These are phyloP conservation scores for Fusarium chaquense DNA, from an alignment of 2,329 filamentous ascomycete genomes.

Conservation along the genomic window DNA sequence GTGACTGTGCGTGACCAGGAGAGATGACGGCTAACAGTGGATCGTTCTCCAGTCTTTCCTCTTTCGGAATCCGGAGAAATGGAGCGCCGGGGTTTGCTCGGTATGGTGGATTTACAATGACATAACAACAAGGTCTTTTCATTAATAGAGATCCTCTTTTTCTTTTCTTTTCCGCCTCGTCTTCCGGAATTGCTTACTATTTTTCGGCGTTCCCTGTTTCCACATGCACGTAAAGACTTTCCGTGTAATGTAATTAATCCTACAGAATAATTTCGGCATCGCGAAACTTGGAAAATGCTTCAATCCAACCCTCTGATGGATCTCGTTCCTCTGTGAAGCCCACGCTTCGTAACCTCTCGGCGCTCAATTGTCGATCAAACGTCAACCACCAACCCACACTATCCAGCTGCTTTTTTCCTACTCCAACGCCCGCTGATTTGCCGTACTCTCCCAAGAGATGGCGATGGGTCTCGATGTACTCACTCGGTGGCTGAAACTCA, in stretches of 20 bases:
- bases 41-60: not conserved
- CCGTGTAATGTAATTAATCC: too few species aligned
- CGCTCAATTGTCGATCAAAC: conserved; percentile 61
- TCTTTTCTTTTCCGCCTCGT: not conserved
- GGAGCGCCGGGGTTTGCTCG: conserved; percentile 25
- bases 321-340: conserved; percentile 56
- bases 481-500: not conserved
- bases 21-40: conserved; percentile 35
- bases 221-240: not conserved
- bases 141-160: not conserved
- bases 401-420: conserved; percentile 55
- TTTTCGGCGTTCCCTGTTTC: not conserved
- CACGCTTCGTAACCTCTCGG: conserved; percentile 53
- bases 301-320: conserved; percentile 46
- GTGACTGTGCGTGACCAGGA: conserved; percentile 3
- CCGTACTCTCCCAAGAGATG: conserved; percentile 30
- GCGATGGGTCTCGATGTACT: conserved; percentile 1
- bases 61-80: conserved; percentile 22
- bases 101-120: conserved; percentile 25
- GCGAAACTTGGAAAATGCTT: conserved; percentile 6
- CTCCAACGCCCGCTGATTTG: conserved; percentile 51
- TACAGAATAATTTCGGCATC: conserved; percentile 11
- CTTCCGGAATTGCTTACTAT: not conserved
- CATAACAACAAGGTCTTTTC: conserved; percentile 8
- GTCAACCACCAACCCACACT: conserved; percentile 60